Evolutionary conservation across 345 rosid species (phyloP).

Genomic region (Gossypium mustelinum): DNA sequence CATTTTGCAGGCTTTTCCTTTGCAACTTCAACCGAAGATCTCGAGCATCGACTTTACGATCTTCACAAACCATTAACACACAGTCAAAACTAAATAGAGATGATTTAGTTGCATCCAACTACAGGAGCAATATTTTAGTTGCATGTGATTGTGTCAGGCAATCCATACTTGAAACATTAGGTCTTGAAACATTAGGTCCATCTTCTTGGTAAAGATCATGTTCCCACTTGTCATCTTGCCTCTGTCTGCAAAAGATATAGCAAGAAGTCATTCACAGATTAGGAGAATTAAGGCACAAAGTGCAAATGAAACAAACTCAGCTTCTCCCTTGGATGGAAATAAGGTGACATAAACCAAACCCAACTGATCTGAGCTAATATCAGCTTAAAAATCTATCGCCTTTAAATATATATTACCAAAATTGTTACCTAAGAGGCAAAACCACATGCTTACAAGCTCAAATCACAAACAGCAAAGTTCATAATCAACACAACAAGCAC

Average conservation of each 20-base stretch:
- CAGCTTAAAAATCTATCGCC: not conserved
- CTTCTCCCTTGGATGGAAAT: not conserved
- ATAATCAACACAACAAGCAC: not conserved
- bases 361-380: not conserved
- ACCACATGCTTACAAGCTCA: constrained; percentile 2
- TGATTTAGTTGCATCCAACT: constrained; percentile 33
- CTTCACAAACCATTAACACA: constrained; percentile 54
- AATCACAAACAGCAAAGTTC: not conserved
- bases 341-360: not conserved
- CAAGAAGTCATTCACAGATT: constrained; percentile 1
- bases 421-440: not conserved
- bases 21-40: constrained; percentile 97
- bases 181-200: constrained; percentile 51
- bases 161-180: constrained; percentile 68
- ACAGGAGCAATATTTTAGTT: constrained; percentile 30
- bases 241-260: constrained; percentile 57
- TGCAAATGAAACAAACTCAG: not conserved
- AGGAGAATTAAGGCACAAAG: not conserved
- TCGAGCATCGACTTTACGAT: constrained; percentile 55
- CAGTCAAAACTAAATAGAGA: constrained; percentile 41
- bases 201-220: constrained; percentile 73
- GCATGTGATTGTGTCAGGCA: constrained; percentile 25
- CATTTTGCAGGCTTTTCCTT: constrained; percentile 46
- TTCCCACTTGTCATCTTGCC: constrained; percentile 98
- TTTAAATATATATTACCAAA: not conserved